These are phyloP conservation scores for Leccinum pachyderme DNA, from an alignment of 1,284 basidiomycete species.

Conservation along the genomic window DNA sequence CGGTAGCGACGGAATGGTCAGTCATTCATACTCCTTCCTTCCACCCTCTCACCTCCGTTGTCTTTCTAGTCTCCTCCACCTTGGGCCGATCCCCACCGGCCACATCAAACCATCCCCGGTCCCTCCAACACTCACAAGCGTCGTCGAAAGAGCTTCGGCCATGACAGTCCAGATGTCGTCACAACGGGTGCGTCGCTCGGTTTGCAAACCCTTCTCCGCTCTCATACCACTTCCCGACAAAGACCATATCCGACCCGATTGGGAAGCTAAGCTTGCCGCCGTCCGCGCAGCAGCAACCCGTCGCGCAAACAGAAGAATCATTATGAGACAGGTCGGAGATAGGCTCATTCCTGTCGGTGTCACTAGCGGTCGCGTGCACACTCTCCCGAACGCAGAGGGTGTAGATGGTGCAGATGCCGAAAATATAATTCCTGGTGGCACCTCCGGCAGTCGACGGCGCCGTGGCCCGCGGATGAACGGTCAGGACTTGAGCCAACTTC, in stretches of 20 bases:
- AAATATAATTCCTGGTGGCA: conserved; percentile 26
- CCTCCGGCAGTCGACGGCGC: conserved; percentile 57
- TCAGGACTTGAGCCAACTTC: conserved; percentile 52
- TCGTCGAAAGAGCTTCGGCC: conserved; percentile 75
- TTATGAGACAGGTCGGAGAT: conserved; percentile 98
- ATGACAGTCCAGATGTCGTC: conserved; percentile 83
- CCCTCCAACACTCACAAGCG: conserved; percentile 56
- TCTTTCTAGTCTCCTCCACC: conserved; percentile 34
- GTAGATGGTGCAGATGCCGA: conserved; percentile 43
- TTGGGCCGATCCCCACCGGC: conserved; percentile 52
- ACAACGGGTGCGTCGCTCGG: conserved; percentile 63
- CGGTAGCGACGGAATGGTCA: conserved; percentile 64
- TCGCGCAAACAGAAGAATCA: conserved; percentile 91
- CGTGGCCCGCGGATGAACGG: conserved; percentile 57
- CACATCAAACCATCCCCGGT: conserved; percentile 37
- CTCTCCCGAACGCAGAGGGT: conserved; percentile 54
- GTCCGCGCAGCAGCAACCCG: conserved; percentile 86
- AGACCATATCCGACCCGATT: conserved; percentile 92
- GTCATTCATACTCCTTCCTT: conserved; percentile 23
- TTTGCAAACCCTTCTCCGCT: conserved; percentile 4
- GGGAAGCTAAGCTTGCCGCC: conserved; percentile 89
- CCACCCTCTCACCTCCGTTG: conserved; percentile 8
- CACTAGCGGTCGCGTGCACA: conserved; percentile 76
- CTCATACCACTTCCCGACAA: conserved; percentile 31
- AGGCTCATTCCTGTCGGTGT: conserved; percentile 95